These are phyloP conservation scores for Camellia granthamiana DNA, from an alignment of 148 eudicot genomes.

Conservation along the genomic window DNA sequence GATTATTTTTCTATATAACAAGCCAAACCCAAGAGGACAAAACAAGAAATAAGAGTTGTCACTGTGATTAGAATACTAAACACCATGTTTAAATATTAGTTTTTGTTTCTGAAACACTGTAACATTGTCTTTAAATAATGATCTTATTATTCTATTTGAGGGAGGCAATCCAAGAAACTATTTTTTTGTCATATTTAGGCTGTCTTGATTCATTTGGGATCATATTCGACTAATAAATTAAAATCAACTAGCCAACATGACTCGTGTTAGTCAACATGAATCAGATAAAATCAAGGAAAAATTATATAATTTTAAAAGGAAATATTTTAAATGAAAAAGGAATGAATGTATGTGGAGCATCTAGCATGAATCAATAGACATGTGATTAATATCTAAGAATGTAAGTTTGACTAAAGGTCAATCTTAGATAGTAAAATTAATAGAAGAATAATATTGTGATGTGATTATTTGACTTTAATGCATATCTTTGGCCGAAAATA, in stretches of 20 bases:
- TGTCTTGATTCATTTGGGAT: constrained; percentile 1
- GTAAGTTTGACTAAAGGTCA: too few species aligned
- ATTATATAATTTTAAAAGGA: neutral
- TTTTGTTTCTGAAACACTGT: neutral
- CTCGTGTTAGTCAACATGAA: neutral
- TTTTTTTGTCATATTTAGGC: constrained; percentile 3
- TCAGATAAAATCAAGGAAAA: neutral
- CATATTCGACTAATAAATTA: neutral
- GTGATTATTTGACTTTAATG: too few species aligned
- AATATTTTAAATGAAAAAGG: too few species aligned
- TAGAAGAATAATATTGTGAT: too few species aligned
- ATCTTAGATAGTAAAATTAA: too few species aligned
- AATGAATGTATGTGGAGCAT: too few species aligned
- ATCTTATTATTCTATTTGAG: neutral
- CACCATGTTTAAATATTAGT: neutral
- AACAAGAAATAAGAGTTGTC: neutral
- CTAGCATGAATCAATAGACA: too few species aligned
- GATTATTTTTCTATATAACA: neutral
- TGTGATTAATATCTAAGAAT: too few species aligned
- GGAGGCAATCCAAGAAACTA: neutral
- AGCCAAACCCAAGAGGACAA: neutral
- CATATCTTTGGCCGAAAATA: too few species aligned
- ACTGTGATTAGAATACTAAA: neutral
- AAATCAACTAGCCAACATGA: neutral
- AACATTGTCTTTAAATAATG: neutral